A percentile compares a stretch with the other conserved stretches of the same genome.
These are phyloP conservation scores for Rhododendron griersonianum DNA, from an alignment of 148 eudicot species.

Conservation along the genomic window DNA sequence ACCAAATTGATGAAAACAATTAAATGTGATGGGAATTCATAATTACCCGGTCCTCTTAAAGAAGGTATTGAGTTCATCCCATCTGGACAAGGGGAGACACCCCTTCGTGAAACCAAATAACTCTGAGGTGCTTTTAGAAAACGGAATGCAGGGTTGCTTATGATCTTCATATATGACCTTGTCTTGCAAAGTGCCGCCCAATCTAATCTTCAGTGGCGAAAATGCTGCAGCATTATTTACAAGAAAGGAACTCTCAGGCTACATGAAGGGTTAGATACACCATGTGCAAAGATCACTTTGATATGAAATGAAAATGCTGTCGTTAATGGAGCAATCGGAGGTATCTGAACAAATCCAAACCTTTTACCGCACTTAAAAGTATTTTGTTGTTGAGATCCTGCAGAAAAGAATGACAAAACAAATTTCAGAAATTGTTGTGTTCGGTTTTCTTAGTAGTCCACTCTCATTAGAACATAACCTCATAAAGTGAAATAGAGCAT, in stretches of 20 bases:
- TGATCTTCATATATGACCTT: slow-evolving; percentile 55
- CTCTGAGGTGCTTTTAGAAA: slow-evolving; percentile 33
- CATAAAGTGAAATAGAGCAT: neutral
- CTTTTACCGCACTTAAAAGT: slow-evolving; percentile 46
- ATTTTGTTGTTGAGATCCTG: slow-evolving; percentile 57
- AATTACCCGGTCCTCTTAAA: slow-evolving; percentile 61
- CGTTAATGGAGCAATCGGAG: neutral
- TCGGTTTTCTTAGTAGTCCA: neutral
- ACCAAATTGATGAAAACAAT: neutral
- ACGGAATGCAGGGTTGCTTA: slow-evolving; percentile 46
- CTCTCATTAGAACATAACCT: neutral
- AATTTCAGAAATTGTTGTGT: neutral
- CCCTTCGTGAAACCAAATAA: slow-evolving; percentile 72
- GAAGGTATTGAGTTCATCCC: slow-evolving; percentile 81
- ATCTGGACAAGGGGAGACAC: slow-evolving; percentile 71
- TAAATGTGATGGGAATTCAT: neutral
- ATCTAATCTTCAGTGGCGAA: slow-evolving; percentile 83
- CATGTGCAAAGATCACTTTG: neutral
- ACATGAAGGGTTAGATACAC: neutral
- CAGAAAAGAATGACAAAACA: slow-evolving; percentile 5
- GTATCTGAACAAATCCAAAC: slow-evolving; percentile 20
- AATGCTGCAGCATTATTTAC: slow-evolving; percentile 52
- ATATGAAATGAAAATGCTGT: neutral
- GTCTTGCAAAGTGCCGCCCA: slow-evolving; percentile 90
- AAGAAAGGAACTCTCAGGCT: neutral